These are phyloP conservation scores for Diaporthe destruens DNA, from an alignment of 2,329 filamentous ascomycete species.

Conservation along the genomic window DNA sequence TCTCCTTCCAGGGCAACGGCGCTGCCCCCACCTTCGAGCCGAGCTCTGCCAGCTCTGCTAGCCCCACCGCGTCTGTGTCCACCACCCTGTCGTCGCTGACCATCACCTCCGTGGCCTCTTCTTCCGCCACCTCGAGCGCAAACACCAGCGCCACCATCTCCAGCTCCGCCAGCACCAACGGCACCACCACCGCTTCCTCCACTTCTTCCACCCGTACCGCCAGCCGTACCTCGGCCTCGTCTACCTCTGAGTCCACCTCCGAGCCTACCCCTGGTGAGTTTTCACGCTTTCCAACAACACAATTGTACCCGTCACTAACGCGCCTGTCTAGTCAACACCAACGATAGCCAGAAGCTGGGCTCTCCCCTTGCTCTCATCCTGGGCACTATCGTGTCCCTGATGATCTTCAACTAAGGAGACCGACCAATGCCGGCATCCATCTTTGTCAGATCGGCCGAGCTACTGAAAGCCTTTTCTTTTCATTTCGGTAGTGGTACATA, in stretches of 20 bases:
- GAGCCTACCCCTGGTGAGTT: constrained; percentile 44
- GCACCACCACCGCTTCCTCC: constrained; percentile 36
- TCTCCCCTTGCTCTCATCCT: constrained; percentile 57
- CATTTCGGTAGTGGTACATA: constrained; percentile 27
- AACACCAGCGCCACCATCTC: constrained; percentile 43
- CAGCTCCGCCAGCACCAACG: constrained; percentile 44
- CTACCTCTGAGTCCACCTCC: constrained; percentile 43
- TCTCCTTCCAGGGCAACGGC: constrained; percentile 50
- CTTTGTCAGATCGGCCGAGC: constrained; percentile 20
- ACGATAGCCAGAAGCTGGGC: constrained; percentile 53
- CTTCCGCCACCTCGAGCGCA: constrained; percentile 41
- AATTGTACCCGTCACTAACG: not conserved
- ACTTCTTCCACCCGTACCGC: constrained; percentile 37
- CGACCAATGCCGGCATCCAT: not conserved
- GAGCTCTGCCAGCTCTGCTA: constrained; percentile 41
- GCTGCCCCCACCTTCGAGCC: constrained; percentile 43
- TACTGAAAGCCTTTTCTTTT: constrained; percentile 18
- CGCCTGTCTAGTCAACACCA: constrained; percentile 46
- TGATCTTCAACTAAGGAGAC: constrained; percentile 58
- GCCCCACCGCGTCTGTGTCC: constrained; percentile 39
- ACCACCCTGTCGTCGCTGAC: constrained; percentile 37
- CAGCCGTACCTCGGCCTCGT: constrained; percentile 41
- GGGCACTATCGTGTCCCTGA: constrained; percentile 54
- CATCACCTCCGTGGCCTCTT: constrained; percentile 37
- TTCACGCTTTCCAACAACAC: accelerated